Conservation (phyloP, 2,329 filamentous ascomycete species). For the Pseudogymnoascus sp. region DNA sequence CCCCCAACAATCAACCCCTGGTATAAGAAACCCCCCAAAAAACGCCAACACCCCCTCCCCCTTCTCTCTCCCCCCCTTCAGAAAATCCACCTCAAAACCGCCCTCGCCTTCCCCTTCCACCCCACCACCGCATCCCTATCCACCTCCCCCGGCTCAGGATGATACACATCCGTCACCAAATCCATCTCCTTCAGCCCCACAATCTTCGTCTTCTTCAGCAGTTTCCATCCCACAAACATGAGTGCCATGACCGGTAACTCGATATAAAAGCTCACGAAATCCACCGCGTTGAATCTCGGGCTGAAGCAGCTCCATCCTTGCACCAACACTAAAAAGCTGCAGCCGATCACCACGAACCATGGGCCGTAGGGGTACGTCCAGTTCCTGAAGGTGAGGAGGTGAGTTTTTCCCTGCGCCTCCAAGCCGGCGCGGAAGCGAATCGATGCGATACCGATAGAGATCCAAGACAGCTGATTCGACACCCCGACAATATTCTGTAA, state of each 20-base stretch:
- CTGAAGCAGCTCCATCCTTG: constrained; percentile 60
- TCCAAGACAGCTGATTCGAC: constrained; percentile 61
- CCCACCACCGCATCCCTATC: constrained; percentile 21
- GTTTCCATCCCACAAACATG: constrained; percentile 50
- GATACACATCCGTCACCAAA: constrained; percentile 41
- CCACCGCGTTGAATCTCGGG: constrained; percentile 48
- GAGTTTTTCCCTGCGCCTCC: constrained; percentile 50
- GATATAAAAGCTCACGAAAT: constrained; percentile 58
- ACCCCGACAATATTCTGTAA: constrained; percentile 62
- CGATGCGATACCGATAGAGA: constrained; percentile 56
- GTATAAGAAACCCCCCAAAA: not conserved
- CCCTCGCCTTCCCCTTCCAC: constrained; percentile 22
- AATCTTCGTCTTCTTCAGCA: constrained; percentile 39
- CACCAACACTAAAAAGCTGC: constrained; percentile 52
- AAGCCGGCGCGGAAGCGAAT: constrained; percentile 57
- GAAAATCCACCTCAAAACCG: constrained; percentile 26
- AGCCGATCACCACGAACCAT: constrained; percentile 48
- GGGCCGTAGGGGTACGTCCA: constrained; percentile 61
- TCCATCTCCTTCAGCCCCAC: constrained; percentile 43
- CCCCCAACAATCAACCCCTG: not conserved
- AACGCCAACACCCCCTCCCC: not conserved
- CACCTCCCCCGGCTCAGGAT: constrained; percentile 22
- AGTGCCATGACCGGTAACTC: constrained; percentile 53
- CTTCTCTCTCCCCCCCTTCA: constrained; percentile 9
- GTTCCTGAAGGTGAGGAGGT: constrained; percentile 57